A percentile compares a stretch with the other conserved stretches of the same genome.
phyloP scores from a whole-genome alignment of 2,329 filamentous ascomycete species.

The Phyllosticta citribraziliensis region DNA sequence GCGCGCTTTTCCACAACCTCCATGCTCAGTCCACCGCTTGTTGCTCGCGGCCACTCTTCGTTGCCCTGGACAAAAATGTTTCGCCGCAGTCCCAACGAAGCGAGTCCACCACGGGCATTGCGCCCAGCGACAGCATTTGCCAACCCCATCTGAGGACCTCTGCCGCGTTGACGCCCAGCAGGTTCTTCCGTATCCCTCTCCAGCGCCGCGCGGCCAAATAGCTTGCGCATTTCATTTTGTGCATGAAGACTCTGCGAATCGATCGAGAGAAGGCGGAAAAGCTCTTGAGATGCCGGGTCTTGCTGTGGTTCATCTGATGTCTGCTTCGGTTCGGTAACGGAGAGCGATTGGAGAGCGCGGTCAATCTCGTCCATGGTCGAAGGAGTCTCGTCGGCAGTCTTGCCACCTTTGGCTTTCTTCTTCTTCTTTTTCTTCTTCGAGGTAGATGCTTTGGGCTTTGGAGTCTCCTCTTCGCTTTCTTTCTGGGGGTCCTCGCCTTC shows the following conservation, averaged over 20 bases:
- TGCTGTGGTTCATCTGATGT: slow-evolving; percentile 18
- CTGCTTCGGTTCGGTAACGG: slow-evolving; percentile 14
- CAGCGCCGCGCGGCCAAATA: slow-evolving; percentile 58
- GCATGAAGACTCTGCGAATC: slow-evolving; percentile 71
- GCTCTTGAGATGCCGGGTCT: slow-evolving; percentile 36
- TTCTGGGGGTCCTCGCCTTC: slow-evolving; percentile 1
- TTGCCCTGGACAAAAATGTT: slow-evolving; percentile 83
- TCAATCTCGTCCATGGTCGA: slow-evolving; percentile 54
- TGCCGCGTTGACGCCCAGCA: slow-evolving; percentile 45
- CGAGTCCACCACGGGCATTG: slow-evolving; percentile 52
- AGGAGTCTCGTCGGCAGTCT: slow-evolving; percentile 10
- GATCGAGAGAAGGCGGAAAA: slow-evolving; percentile 47
- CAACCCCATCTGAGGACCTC: slow-evolving; percentile 49
- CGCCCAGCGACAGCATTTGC: slow-evolving; percentile 46
- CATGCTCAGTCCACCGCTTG: slow-evolving; percentile 79
- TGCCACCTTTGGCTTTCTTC: slow-evolving; percentile 41
- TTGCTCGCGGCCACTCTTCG: slow-evolving; percentile 73
- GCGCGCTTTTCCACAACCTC: slow-evolving; percentile 47
- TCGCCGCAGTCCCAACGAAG: slow-evolving; percentile 60
- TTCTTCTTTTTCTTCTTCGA: slow-evolving; percentile 51
- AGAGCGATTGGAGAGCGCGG: slow-evolving; percentile 44
- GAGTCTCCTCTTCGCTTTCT: slow-evolving; percentile 13
- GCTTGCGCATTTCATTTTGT: slow-evolving; percentile 77
- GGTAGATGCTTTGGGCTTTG: slow-evolving; percentile 27
- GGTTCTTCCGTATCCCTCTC: slow-evolving; percentile 46